Evolutionary conservation across 2,329 filamentous ascomycete species (phyloP), one percentile per base, ranked within the genome.

Genomic region (Claviceps capensis): DNA sequence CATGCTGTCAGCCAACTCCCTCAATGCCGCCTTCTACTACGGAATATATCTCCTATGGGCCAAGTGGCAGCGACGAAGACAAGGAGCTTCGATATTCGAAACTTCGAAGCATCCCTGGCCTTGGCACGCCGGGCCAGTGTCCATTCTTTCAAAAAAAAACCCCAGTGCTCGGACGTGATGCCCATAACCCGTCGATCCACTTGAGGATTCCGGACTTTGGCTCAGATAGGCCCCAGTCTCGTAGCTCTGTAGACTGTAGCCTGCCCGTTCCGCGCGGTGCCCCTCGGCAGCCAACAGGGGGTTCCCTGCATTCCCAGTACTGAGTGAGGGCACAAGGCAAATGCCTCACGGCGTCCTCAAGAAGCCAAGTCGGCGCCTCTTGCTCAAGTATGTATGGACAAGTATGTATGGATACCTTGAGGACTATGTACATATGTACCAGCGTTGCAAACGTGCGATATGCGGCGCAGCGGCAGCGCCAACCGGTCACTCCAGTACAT

Each of bases 141-240:
- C 47, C 34, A 23, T 22, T 46, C n/a, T 47, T 49, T 41, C 22
- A 38, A 23, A 52, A 34, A 40, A 23, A 52, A 34, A 40, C n/a
- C 46, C 47, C 36, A 45, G 51, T 23, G 51, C 51, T 53, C 47
- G 48, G 51, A 53, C 51, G 22, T 40, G 46, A 38, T 30, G 42
- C 42, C 47, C 37, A 46, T 22, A 47, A 46, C 16, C 36, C 37
- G 49, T 36, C 42, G 22, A 45, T 13, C 40, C 51, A 38, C 41
- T 44, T 19, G 41, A 22, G 22, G 47, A 41, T 30, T 41, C 41
- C 22, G 42, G 45, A 44, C 30, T n/a, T 47, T 54, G 50, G 40
- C 46, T 52, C 49, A 26, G 54, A 52, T 47, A 43, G 47, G 42
- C 36, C 44, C 37, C 22, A 37, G 23, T 37, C 43, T 47, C 26